phyloP scores from a whole-genome alignment of 2,329 filamentous ascomycete genomes.

The Acephala macrosclerotiorum region DNA sequence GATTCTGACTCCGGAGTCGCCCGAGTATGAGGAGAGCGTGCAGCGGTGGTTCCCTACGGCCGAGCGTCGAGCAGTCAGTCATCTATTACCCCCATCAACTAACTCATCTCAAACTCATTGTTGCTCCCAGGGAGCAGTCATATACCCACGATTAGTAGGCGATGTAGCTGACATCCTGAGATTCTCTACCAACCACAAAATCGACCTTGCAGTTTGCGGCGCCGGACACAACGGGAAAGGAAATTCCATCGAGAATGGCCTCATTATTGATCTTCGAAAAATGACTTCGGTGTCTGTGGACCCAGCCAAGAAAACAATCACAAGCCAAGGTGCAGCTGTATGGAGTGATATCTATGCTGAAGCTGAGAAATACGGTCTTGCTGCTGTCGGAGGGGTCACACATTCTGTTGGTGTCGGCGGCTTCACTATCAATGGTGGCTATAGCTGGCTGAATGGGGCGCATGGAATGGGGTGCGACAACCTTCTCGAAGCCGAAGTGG shows the following conservation, averaged over 20 bases:
- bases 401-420: not conserved
- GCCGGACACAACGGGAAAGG: not conserved
- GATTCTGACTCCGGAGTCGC: not conserved
- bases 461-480: constrained; percentile 35
- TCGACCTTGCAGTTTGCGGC: not conserved
- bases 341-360: constrained; percentile 37
- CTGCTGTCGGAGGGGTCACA: constrained; percentile 32
- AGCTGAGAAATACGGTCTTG: constrained; percentile 30
- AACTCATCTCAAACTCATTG: not conserved
- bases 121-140: not conserved
- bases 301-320: constrained; percentile 27
- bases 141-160: not conserved
- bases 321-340: constrained; percentile 31
- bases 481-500: constrained; percentile 26
- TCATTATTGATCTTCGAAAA: constrained; percentile 5
- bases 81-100: not conserved
- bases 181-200: not conserved
- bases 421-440: constrained; percentile 38
- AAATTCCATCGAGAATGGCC: constrained; percentile 5
- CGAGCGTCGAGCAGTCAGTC: constrained; percentile 6
- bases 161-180: not conserved
- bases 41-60: not conserved
- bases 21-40: constrained; percentile 11
- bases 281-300: constrained; percentile 24
- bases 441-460: constrained; percentile 61